A percentile compares a stretch with the other conserved stretches of the same genome.
Conservation (phyloP, 1,284 basidiomycete species). For the Pyrrhoderma lamaoense region DNA sequence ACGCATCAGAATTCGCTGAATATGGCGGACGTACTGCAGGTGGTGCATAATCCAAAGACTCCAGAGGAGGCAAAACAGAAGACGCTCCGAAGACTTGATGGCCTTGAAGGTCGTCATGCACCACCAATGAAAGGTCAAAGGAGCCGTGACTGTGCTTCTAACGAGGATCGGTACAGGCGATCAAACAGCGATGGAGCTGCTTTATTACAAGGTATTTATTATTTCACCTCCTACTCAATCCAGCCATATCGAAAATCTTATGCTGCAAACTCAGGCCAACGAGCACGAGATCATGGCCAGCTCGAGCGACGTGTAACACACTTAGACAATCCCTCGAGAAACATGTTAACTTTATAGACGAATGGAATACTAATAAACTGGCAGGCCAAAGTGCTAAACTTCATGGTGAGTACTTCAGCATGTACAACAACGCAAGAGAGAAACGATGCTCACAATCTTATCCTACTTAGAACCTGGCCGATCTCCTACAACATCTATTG, state of each 20-base stretch:
- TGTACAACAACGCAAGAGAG: too few relatives aligned
- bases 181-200: neutral
- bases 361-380: neutral
- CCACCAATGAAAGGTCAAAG: neutral
- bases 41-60: conserved; percentile 9
- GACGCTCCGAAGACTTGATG: conserved; percentile 13
- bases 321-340: neutral
- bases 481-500: too few relatives aligned
- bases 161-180: neutral
- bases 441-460: too few relatives aligned
- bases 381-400: neutral
- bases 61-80: conserved; percentile 7
- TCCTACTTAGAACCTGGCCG: too few relatives aligned
- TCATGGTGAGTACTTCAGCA: neutral
- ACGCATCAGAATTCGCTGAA: conserved; percentile 1
- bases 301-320: conserved; percentile 1
- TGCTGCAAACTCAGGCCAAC: too few relatives aligned
- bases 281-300: neutral
- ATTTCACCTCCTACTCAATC: too few relatives aligned
- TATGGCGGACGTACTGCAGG: conserved; percentile 9
- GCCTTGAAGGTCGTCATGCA: conserved; percentile 10
- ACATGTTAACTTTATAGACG: conserved; percentile 13
- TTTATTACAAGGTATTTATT: too few relatives aligned
- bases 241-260: too few relatives aligned
- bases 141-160: too few relatives aligned